phyloP scores from a whole-genome alignment of 495 filamentous ascomycete species.

The Neurospora pannonica region DNA sequence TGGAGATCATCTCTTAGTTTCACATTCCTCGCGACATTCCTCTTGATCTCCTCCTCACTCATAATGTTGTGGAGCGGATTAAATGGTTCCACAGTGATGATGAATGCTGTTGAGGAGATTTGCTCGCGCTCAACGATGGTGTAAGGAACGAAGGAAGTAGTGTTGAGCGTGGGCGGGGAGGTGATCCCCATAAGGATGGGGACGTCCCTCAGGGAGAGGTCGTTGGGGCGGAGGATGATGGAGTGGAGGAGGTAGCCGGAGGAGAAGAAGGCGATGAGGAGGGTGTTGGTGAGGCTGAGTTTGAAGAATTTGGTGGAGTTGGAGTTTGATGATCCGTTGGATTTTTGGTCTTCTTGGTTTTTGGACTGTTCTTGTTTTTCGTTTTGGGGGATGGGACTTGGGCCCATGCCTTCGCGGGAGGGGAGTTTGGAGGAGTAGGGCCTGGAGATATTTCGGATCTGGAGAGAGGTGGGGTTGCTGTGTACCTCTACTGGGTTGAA shows the following conservation, averaged over 20 bases:
- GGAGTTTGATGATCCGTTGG: background rate
- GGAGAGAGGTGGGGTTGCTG: background rate
- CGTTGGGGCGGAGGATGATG: background rate
- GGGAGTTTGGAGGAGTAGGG: background rate
- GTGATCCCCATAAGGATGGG: background rate
- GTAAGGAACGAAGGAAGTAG: constrained; percentile 48
- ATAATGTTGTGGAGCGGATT: constrained; percentile 30
- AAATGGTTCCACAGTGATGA: constrained; percentile 56
- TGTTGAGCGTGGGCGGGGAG: constrained; percentile 29
- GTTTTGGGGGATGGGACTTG: background rate
- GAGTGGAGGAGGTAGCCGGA: background rate
- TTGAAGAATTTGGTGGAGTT: background rate
- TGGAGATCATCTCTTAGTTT: constrained; percentile 2
- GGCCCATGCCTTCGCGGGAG: background rate
- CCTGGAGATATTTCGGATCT: background rate
- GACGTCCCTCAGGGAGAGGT: background rate
- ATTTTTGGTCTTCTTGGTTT: background rate
- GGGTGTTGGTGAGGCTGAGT: background rate
- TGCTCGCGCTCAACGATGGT: constrained; percentile 54
- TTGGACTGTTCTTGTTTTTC: background rate
- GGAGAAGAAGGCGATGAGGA: background rate
- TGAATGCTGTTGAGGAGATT: constrained; percentile 42
- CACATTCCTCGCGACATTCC: background rate
- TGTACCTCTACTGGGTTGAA: background rate
- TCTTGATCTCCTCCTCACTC: background rate